These are phyloP conservation scores for Cercospora sp. DNA, from an alignment of 2,329 filamentous ascomycete species.

Conservation along the genomic window DNA sequence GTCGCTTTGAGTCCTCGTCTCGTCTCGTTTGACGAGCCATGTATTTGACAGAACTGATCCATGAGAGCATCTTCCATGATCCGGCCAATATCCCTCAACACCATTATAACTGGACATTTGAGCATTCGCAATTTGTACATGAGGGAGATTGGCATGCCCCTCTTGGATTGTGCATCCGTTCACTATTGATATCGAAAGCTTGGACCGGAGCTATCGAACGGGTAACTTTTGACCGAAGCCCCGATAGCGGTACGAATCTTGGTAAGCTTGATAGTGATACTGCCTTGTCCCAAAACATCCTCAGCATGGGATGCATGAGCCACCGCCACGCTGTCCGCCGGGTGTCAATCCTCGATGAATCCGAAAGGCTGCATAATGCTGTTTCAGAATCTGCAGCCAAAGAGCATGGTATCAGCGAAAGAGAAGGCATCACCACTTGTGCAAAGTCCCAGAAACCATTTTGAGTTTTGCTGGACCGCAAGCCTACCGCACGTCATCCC, in stretches of 20 bases:
- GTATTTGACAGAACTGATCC: neutral
- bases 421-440: neutral
- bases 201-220: neutral
- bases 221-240: neutral
- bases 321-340: neutral
- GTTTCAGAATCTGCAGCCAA: neutral
- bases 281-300: neutral
- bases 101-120: neutral
- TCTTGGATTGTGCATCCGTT: neutral
- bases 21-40: no score
- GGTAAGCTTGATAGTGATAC: neutral
- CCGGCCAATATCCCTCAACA: neutral
- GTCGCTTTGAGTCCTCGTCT: no score
- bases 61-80: neutral
- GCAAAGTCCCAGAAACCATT: neutral
- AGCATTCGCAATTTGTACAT: neutral
- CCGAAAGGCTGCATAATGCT: neutral
- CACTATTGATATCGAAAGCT: neutral
- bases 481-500: slow-evolving; percentile 3
- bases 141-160: neutral
- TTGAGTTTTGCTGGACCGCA: neutral
- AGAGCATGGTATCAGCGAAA: neutral
- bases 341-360: neutral
- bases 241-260: neutral
- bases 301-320: neutral